Evolutionary conservation across 2,329 filamentous ascomycete species (phyloP).

Genomic region (Microsporum ferrugineum): DNA sequence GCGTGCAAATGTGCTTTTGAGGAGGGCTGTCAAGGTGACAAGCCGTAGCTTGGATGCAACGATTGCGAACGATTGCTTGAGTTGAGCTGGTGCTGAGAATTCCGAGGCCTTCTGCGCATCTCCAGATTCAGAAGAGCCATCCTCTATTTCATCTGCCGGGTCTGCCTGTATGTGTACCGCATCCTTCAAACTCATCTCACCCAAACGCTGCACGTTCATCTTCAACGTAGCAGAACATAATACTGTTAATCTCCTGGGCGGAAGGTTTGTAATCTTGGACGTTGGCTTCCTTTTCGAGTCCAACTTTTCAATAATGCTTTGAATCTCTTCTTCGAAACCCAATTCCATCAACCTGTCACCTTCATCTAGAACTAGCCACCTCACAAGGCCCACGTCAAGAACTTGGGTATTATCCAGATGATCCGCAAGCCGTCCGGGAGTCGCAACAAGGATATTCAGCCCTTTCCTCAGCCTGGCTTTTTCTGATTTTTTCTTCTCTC

Average conservation of each 20-base stretch:
- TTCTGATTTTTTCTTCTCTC: constrained; percentile 66
- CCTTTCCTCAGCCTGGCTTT: constrained; percentile 91
- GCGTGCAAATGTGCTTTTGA: constrained; percentile 78
- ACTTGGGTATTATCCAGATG: constrained; percentile 88
- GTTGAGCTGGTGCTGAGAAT: constrained; percentile 77
- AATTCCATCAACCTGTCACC: constrained; percentile 97
- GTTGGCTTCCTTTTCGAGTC: constrained; percentile 51
- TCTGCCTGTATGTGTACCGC: constrained; percentile 74
- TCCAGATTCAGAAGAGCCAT: constrained; percentile 35
- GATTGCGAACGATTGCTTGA: constrained; percentile 84
- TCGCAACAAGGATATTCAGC: constrained; percentile 89
- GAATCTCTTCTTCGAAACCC: constrained; percentile 89
- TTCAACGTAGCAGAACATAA: constrained; percentile 97
- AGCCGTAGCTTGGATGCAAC: constrained; percentile 82
- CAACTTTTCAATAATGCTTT: constrained; percentile 71
- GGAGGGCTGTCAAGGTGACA: constrained; percentile 70
- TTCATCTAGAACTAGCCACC: constrained; percentile 91
- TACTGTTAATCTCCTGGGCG: constrained; percentile 70
- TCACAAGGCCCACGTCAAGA: constrained; percentile 73
- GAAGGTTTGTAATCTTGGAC: constrained; percentile 50
- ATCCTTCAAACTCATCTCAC: constrained; percentile 89
- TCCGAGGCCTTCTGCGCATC: constrained; percentile 41
- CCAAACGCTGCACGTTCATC: constrained; percentile 86
- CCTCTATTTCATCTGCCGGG: constrained; percentile 42
- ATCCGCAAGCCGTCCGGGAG: constrained; percentile 79